phyloP scores from a whole-genome alignment of 139 green algal genomes.

The Micromonas commoda region DNA sequence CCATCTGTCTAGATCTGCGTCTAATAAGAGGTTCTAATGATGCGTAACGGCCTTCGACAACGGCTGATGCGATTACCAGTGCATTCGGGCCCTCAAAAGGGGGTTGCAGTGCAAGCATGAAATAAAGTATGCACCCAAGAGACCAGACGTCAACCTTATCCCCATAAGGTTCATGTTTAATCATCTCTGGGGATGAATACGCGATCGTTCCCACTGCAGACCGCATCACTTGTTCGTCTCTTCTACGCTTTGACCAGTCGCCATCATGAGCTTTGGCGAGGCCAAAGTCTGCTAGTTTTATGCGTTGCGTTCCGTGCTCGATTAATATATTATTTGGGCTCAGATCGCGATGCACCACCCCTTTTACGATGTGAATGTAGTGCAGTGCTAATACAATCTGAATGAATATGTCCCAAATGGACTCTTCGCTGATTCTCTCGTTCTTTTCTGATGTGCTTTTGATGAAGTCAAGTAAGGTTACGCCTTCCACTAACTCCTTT shows the following conservation, averaged over 20 bases:
- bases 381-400: constrained; percentile 21
- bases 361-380: constrained; percentile 41
- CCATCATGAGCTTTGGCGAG: constrained; percentile 58
- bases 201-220: constrained; percentile 24
- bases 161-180: constrained; percentile 23
- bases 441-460: not conserved
- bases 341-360: constrained; percentile 43
- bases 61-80: constrained; percentile 1
- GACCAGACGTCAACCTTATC: constrained; percentile 32
- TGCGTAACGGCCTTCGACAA: constrained; percentile 6
- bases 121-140: constrained; percentile 34
- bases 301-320: not conserved
- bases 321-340: constrained; percentile 43
- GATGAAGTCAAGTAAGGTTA: not conserved
- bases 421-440: not conserved
- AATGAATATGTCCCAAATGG: not conserved
- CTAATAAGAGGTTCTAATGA: not conserved
- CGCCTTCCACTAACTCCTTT: not conserved
- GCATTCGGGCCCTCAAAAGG: constrained; percentile 22
- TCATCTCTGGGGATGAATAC: constrained; percentile 32
- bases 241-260: too few relatives aligned
- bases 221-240: constrained; percentile 9
- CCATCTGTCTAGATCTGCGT: too few relatives aligned
- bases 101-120: constrained; percentile 15
- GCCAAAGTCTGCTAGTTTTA: constrained; percentile 96